Evolutionary conservation across 1,284 basidiomycete species (phyloP), one percentile per base, ranked within the genome.

Genomic region (Cerrena zonata): DNA sequence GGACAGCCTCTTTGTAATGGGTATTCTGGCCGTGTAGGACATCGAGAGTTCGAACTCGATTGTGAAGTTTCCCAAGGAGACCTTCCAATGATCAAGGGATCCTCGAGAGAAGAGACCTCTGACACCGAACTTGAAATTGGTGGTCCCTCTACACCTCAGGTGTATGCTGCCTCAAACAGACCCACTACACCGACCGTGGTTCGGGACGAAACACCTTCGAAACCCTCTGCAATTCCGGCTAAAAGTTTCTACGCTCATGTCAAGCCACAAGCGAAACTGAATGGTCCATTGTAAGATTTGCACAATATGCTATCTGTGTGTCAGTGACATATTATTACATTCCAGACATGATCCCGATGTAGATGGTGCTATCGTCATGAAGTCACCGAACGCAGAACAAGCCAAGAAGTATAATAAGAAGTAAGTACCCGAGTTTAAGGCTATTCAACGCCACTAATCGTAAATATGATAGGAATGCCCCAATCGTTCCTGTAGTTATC

Each of bases 401-500:
- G 79, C 83, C 44, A 71, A 73, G 38, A 78, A 72, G 57, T 82
- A 77, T 60, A 93, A 92, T 65, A 82, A 80, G 60, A 85, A 82
- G 90, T 91, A 53, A 45, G 74, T 53, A 25, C 39, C 52, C n/a
- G 11, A 23, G 36, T 18, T 51, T 22, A 24, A 12, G 15, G 2
- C 23, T 25, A 22, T 23, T 43, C 38, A 41, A 21, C 36, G 25
- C 50, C 40, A 54, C 49, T 45, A 15, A 46, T 45, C 53, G 41
- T 40, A 13, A 47, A 18, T 46, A n/a, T n/a, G n/a, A n/a, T n/a
- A 87, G 85, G 60, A 73, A 77, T 50, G 59, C 76, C 13, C 71
- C 80, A 4, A 65, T 93, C 19, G 79, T 94, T 12, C 86, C 91
- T 48, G 94, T 99, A 10, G 94, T 99, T 1, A 67, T 99, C n/a